Base-by-base conservation (phyloP, 2,329 filamentous ascomycete genomes). In the Fusarium protoensiforme region DNA sequence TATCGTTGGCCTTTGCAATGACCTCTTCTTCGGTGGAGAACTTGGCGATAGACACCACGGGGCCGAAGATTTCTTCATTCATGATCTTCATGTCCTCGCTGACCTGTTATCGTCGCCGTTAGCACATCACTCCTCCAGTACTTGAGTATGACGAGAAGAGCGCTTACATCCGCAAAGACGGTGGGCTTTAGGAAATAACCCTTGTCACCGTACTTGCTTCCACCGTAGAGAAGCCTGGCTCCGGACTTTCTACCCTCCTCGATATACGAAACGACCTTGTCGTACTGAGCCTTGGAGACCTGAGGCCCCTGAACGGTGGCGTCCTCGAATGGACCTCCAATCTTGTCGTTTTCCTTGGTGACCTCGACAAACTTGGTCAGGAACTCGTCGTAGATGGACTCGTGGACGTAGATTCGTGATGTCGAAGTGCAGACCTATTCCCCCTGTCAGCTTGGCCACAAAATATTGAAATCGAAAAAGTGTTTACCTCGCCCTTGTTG, bases 271-370 rank as follows among this genome's bases (percentile, higher is more conserved):
- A 93, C 83, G 1, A 94, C 87, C 18, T 88, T 85, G 58, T 92
- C 90, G 72, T 89, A 91, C 78, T 93, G 91, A 20, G 85, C 80
- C 78, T 90, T 90, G 7, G 89, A 90, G 61, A 92, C 88, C 77
- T 92, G 91, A 0, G 91, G 91, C 0, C 91, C 91, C 78, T 92
- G 91, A 82, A 88, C 90, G 0, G 90, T 92, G 18, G 84, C 83
- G 64, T 90, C 86, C 11, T 86, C 84, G 77, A 92, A 92, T 0
- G 90, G 91, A 71, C 92, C 87, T 53, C 91, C 91, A 18, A 92
- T 84, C 39, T 89, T 86, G 67, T 86, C 88, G 39, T 88, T 85
- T 57, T 86, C 83, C 18, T 76, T 75, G 51, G 86, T 83, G 22
- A 91, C 85, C 5, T 69, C 61, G 20, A 77, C 68, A 80, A 92